Percentiles rank a stretch among this genome's conserved stretches.
Evolutionary conservation across 768 basidiomycete species (phyloP).

Genomic region (Phlegmacium glaucopus): DNA sequence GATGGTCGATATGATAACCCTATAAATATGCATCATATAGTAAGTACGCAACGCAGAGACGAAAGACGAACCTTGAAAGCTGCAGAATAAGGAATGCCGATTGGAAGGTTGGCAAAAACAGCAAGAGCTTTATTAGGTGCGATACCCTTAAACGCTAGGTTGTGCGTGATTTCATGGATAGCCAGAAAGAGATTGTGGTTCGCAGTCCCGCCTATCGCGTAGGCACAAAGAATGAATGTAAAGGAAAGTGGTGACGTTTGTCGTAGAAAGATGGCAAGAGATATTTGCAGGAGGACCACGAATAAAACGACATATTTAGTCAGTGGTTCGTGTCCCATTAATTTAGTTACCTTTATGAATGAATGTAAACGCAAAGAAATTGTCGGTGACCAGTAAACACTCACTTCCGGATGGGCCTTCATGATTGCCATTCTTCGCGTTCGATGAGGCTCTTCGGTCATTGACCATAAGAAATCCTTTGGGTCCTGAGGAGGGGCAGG

Average conservation of each 20-base stretch:
- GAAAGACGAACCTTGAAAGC: slow-evolving; percentile 76
- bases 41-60: background rate
- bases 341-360: slow-evolving; percentile 65
- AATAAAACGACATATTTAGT: slow-evolving; percentile 88
- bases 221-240: slow-evolving; percentile 73
- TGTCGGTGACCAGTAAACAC: slow-evolving; percentile 12
- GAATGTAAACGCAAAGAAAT: background rate
- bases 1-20: slow-evolving; percentile 95
- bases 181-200: slow-evolving; percentile 99
- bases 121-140: slow-evolving; percentile 83
- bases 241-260: slow-evolving; percentile 66
- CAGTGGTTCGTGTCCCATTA: slow-evolving; percentile 93
- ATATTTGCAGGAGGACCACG: slow-evolving; percentile 78
- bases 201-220: slow-evolving; percentile 86
- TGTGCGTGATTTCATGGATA: slow-evolving; percentile 98
- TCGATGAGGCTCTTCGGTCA: slow-evolving; percentile 98
- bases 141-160: slow-evolving; percentile 86
- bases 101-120: slow-evolving; percentile 89
- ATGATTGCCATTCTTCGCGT: slow-evolving; percentile 83
- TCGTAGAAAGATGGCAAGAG: slow-evolving; percentile 60
- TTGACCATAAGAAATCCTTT: slow-evolving; percentile 89
- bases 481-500: slow-evolving; percentile 68
- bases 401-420: slow-evolving; percentile 90
- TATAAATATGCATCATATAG: slow-evolving; percentile 20
- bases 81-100: slow-evolving; percentile 92